Percentiles rank a stretch among this genome's conserved stretches.
Conservation (phyloP, 2,329 filamentous ascomycete genomes). For the Colletotrichum coccodes region DNA sequence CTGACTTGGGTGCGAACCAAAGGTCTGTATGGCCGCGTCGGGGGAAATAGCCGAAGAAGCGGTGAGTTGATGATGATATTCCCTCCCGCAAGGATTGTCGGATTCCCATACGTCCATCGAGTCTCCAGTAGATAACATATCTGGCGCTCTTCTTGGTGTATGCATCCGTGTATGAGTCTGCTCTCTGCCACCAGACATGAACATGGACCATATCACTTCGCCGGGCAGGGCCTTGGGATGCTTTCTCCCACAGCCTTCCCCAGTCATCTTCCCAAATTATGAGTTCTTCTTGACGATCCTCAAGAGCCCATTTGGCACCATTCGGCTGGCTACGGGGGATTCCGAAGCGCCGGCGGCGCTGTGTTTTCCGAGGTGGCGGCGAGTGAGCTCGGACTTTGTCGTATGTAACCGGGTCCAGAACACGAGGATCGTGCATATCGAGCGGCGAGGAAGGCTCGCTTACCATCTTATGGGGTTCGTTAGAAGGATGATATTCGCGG, state of each 20-base stretch:
- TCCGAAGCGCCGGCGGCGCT: neutral
- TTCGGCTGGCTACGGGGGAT: neutral
- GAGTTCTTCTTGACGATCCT: neutral
- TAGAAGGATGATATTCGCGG: neutral
- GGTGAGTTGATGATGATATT: neutral
- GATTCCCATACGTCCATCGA: neutral
- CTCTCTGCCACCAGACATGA: constrained; percentile 1
- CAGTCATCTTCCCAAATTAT: neutral
- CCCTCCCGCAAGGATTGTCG: neutral
- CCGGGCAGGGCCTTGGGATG: too few relatives aligned
- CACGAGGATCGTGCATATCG: neutral
- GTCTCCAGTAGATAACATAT: neutral
- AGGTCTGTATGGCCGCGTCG: neutral
- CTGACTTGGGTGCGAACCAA: neutral
- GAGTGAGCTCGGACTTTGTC: neutral
- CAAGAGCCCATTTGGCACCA: constrained; percentile 5
- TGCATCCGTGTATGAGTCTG: neutral
- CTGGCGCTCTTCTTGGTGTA: neutral
- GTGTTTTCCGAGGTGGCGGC: neutral
- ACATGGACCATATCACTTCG: neutral
- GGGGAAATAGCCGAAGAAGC: constrained; percentile 10
- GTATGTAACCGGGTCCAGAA: constrained; percentile 17
- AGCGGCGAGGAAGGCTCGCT: neutral
- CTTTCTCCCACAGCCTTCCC: neutral
- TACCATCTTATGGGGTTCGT: too few relatives aligned